Percentiles rank a stretch among this genome's conserved stretches.
Evolutionary conservation across 179 eudicot genomes (phyloP).

Genomic region (Vitellaria paradoxa): DNA sequence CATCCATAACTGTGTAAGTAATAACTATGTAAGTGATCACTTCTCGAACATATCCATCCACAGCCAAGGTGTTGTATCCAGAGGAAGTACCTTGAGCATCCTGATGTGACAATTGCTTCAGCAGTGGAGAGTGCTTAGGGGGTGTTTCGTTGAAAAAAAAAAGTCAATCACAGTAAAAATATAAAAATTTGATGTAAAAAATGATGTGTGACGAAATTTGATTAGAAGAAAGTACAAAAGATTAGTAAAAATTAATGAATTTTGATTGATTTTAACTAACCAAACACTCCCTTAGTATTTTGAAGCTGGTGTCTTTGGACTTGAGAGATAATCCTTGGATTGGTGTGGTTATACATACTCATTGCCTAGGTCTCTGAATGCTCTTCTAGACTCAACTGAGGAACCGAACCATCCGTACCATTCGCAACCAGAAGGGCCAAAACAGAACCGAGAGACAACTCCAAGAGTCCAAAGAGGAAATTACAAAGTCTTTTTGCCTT

Average conservation of each 20-base stretch:
- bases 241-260: too few species aligned
- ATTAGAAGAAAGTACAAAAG: too few species aligned
- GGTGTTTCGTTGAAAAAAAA: too few species aligned
- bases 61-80: neutral
- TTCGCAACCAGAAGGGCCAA: neutral
- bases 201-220: too few species aligned
- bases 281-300: too few species aligned
- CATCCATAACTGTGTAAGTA: too few species aligned
- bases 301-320: neutral
- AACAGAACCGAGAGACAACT: constrained; percentile 7
- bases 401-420: neutral
- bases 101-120: constrained; percentile 1
- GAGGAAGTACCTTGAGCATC: neutral
- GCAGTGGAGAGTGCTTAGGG: neutral
- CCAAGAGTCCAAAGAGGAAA: constrained; percentile 12
- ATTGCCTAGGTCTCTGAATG: constrained; percentile 1
- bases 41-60: neutral
- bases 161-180: too few species aligned
- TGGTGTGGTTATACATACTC: constrained; percentile 13
- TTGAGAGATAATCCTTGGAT: neutral
- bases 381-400: constrained; percentile 9
- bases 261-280: too few species aligned
- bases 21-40: neutral
- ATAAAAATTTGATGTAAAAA: too few species aligned
- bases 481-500: constrained; percentile 18